Percentiles rank a stretch among this genome's conserved stretches.
Evolutionary conservation across 202 grass and related monocot genomes (phyloP).

Genomic region (Zizania palustris): DNA sequence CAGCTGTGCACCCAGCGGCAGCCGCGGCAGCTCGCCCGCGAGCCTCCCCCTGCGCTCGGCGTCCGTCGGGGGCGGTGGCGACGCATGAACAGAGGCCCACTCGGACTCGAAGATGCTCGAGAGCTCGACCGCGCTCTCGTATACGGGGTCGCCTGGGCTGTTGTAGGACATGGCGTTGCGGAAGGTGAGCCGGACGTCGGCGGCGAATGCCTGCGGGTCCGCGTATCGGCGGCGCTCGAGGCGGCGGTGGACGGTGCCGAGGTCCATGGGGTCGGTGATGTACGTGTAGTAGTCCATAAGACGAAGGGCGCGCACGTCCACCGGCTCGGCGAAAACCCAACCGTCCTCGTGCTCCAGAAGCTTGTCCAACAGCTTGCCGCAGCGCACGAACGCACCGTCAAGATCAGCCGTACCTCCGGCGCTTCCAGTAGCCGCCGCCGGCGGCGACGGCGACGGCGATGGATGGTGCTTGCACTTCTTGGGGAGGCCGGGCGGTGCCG

Average conservation of each 20-base stretch:
- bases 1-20: slow-evolving; percentile 31
- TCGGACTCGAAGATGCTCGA: slow-evolving; percentile 44
- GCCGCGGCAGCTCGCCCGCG: background rate
- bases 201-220: slow-evolving; percentile 37
- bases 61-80: slow-evolving; percentile 16
- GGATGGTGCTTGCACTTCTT: slow-evolving; percentile 8
- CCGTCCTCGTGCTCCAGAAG: slow-evolving; percentile 51
- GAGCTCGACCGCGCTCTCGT: slow-evolving; percentile 53
- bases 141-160: slow-evolving; percentile 33
- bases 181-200: slow-evolving; percentile 65
- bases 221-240: slow-evolving; percentile 46
- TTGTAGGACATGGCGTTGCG: slow-evolving; percentile 63
- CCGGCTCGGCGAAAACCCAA: slow-evolving; percentile 60
- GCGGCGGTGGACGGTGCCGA: slow-evolving; percentile 59
- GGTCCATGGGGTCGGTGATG: slow-evolving; percentile 62
- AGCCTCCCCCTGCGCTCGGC: slow-evolving; percentile 11
- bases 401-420: background rate
- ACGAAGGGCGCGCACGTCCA: slow-evolving; percentile 55
- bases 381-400: slow-evolving; percentile 22
- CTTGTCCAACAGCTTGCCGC: slow-evolving; percentile 42
- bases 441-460: background rate
- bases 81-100: slow-evolving; percentile 39
- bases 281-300: slow-evolving; percentile 54
- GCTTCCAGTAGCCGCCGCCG: background rate
- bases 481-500: background rate